Percentiles rank a stretch among this genome's conserved stretches.
Evolutionary conservation across 2,329 filamentous ascomycete genomes (phyloP).

Genomic region (Ophiostoma sp.): DNA sequence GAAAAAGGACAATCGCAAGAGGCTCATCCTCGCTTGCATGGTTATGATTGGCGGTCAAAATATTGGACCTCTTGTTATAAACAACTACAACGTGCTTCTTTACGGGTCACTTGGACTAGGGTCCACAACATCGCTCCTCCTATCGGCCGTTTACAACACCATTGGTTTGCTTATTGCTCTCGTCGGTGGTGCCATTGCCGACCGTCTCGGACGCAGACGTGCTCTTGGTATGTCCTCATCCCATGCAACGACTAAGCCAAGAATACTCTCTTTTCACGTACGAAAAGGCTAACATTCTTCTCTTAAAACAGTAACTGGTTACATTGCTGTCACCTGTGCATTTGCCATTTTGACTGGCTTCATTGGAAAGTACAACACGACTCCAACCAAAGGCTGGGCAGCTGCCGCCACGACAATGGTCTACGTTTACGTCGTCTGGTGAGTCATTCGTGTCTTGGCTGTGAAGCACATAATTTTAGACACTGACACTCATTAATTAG

Average conservation of each 20-base stretch:
- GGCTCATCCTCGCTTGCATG: conserved; percentile 20
- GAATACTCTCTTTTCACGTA: no score
- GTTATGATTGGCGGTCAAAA: conserved; percentile 25
- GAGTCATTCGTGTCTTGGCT: neutral
- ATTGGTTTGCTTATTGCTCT: neutral
- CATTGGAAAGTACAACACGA: neutral
- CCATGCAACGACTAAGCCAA: no score
- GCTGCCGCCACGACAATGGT: neutral
- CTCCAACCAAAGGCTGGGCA: neutral
- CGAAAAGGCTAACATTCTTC: no score
- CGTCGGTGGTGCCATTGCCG: neutral
- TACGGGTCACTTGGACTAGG: neutral
- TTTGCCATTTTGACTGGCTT: neutral
- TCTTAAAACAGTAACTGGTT: neutral
- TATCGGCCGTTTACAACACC: neutral
- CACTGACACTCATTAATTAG: neutral
- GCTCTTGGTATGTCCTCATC: neutral
- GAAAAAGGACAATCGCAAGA: conserved; percentile 17
- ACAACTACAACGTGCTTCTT: conserved; percentile 10
- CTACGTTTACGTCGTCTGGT: neutral
- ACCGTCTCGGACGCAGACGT: neutral
- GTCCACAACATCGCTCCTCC: neutral
- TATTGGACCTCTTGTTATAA: conserved; percentile 24
- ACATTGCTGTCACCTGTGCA: neutral
- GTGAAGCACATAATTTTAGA: neutral